Evolutionary conservation across 441 rosid genomes (phyloP).

Genomic region (Geranium incanum): DNA sequence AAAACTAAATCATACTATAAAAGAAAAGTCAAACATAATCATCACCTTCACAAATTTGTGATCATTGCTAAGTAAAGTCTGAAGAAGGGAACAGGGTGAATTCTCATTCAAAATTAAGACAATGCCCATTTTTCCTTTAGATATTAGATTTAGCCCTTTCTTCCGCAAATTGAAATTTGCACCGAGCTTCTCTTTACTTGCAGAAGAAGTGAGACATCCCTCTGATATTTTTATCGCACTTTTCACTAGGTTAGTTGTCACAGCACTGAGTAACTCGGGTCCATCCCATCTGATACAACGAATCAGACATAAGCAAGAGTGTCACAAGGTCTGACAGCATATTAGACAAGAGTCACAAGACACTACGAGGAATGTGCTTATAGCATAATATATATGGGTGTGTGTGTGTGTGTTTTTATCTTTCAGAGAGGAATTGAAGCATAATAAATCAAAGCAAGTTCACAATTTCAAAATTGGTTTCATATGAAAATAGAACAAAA

Average conservation of each 20-base stretch:
- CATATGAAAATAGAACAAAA: neutral
- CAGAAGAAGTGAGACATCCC: conserved; percentile 29
- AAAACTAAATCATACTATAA: conserved; percentile 8
- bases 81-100: conserved; percentile 29
- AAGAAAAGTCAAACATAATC: conserved; percentile 10
- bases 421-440: neutral
- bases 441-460: neutral
- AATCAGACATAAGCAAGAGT: conserved; percentile 18
- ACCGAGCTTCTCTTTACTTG: conserved; percentile 34
- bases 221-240: conserved; percentile 37
- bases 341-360: neutral
- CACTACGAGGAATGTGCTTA: neutral
- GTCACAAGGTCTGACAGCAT: conserved; percentile 7
- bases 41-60: conserved; percentile 53
- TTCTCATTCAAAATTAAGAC: conserved; percentile 45
- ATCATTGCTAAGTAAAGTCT: conserved; percentile 36
- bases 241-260: conserved; percentile 30
- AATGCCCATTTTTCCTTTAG: conserved; percentile 55
- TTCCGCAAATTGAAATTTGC: conserved; percentile 34
- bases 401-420: neutral
- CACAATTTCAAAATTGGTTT: neutral
- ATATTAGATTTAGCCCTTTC: conserved; percentile 43
- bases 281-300: conserved; percentile 46
- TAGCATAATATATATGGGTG: neutral
- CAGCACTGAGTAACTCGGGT: conserved; percentile 34